Evolutionary conservation across 164 flowering plant species (phyloP), one percentile per base, ranked within the genome.

Genomic region (Malania oleifera): DNA sequence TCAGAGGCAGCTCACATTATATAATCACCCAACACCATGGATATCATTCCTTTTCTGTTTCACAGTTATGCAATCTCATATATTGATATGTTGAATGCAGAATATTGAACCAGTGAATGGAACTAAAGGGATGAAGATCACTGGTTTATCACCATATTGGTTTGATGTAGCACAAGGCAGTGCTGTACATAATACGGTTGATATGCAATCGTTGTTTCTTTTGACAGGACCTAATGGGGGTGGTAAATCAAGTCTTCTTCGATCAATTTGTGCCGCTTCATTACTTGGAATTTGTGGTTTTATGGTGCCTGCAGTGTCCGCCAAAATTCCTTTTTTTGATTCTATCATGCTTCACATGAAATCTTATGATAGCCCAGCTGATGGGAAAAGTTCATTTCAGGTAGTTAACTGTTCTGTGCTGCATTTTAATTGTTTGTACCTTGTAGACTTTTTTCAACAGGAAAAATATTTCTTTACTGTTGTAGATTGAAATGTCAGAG

Each of bases 191-290:
- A 93, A 93, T 66, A 77, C 79, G 9, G 82, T 93, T 8, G 85
- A 82, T 55, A 93, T 93, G 99, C 74, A 80, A 27, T 90, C 97
- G 22, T 55, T 93, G 29, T 82, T 86, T 77, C 86, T 93, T 65
- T 75, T 93, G 65, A 93, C 99, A 26, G 99, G 99, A 48, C 99
- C 99, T 12, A 90, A 93, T 72, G 99, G 99, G 15, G 99, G 99
- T 60, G 99, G 99, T 66, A 93, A 93, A 83, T 93, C 99, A 57
- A 90, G 97, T 70, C 74, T 93, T 62, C 91, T 93, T 50, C 80
- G 97, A 65, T 85, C 99, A 44, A 78, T 93, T 59, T 90, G 97
- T 80, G 96, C 99, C 25, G 87, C 89, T 57, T 79, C 93, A 47
- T 68, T 93, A 64, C 95, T 93, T 57, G 99, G 96, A 60, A 86